Percentiles rank a stretch among this genome's conserved stretches.
These are phyloP conservation scores for Corchorus capsularis DNA, from an alignment of 345 rosid genomes.

Conservation along the genomic window DNA sequence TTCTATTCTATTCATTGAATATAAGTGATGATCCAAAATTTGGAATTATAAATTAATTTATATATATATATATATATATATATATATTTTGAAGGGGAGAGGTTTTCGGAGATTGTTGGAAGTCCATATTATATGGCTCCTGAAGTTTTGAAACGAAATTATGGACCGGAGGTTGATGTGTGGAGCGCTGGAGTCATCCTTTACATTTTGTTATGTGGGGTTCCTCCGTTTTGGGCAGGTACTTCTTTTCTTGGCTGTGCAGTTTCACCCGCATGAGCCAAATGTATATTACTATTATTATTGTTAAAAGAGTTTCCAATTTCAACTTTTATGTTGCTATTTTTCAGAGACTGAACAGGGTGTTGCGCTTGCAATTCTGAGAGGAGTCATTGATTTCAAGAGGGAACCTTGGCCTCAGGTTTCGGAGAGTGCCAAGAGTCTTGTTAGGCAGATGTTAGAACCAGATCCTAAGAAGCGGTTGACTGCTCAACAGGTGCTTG, in stretches of 20 bases:
- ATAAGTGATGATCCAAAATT: too few relatives aligned
- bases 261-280: not conserved
- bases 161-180: constrained; percentile 89
- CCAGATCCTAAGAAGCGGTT: constrained; percentile 75
- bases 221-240: constrained; percentile 55
- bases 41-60: not conserved
- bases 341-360: constrained; percentile 92
- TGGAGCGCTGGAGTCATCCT: constrained; percentile 97
- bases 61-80: constrained; percentile 7
- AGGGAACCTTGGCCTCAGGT: constrained; percentile 98
- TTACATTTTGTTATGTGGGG: constrained; percentile 84
- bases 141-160: constrained; percentile 82
- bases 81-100: constrained; percentile 46
- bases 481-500: constrained; percentile 89
- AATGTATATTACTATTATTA: not conserved
- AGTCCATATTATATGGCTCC: constrained; percentile 99
- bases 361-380: constrained; percentile 92
- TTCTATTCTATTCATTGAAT: too few relatives aligned
- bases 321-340: not conserved
- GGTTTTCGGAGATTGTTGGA: constrained; percentile 90
- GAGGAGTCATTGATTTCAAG: constrained; percentile 52
- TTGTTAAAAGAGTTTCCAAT: not conserved
- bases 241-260: not conserved
- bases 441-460: constrained; percentile 83
- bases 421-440: constrained; percentile 86